A percentile compares a stretch with the other conserved stretches of the same genome.
These are phyloP conservation scores for Canna indica DNA, from an alignment of 176 grass and related monocot genomes.

Conservation along the genomic window DNA sequence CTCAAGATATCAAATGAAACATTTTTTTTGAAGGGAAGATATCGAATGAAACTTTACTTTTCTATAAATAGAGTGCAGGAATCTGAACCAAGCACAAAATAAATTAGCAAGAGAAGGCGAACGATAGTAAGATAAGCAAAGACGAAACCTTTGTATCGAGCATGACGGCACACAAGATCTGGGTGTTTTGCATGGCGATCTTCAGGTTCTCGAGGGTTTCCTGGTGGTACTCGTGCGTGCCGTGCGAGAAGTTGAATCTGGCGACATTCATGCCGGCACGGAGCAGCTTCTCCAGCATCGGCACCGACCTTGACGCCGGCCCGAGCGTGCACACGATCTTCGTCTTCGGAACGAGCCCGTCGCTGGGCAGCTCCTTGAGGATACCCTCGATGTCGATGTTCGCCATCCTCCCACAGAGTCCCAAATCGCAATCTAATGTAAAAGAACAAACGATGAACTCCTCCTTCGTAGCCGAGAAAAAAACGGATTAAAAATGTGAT, in stretches of 20 bases:
- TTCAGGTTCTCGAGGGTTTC: slow-evolving; percentile 73
- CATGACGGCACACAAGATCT: slow-evolving; percentile 85
- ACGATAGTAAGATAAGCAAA: background rate
- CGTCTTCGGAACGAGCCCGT: slow-evolving; percentile 41
- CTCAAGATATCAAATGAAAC: too few species aligned
- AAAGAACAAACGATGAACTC: background rate
- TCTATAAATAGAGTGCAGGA: too few species aligned
- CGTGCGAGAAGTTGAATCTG: slow-evolving; percentile 94
- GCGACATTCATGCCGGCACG: slow-evolving; percentile 91
- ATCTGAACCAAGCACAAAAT: background rate
- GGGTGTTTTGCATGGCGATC: slow-evolving; percentile 76
- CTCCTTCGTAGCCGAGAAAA: too few species aligned
- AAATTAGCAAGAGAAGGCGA: background rate
- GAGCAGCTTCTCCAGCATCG: slow-evolving; percentile 91
- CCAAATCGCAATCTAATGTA: background rate
- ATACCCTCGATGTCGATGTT: slow-evolving; percentile 68
- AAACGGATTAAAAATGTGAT: too few species aligned
- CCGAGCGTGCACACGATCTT: slow-evolving; percentile 97
- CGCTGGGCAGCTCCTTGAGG: slow-evolving; percentile 37
- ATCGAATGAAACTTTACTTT: too few species aligned
- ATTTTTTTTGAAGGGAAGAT: too few species aligned
- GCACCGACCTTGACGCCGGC: slow-evolving; percentile 66
- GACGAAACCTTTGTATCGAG: slow-evolving; percentile 70
- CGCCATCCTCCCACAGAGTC: slow-evolving; percentile 33
- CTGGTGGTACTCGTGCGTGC: slow-evolving; percentile 82